These are phyloP conservation scores for Coleophoma eucalyptorum DNA, from an alignment of 2,329 filamentous ascomycete species.

Conservation along the genomic window DNA sequence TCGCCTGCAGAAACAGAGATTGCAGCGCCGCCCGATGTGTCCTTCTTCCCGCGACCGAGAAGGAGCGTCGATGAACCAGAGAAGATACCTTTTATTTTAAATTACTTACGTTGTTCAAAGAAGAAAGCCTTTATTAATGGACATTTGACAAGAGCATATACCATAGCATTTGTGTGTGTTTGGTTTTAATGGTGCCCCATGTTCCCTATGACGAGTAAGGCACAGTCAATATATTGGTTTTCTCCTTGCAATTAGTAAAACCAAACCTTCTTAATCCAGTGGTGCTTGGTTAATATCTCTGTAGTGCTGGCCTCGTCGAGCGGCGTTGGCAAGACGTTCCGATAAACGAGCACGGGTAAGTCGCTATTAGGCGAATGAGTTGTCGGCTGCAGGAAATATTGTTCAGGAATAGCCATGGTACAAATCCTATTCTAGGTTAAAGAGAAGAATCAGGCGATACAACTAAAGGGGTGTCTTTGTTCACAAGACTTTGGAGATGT, in stretches of 20 bases:
- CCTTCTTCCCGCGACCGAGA: too few relatives aligned
- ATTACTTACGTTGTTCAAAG: background rate
- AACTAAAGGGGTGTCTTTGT: too few relatives aligned
- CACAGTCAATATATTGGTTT: background rate
- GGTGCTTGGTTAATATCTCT: slow-evolving; percentile 21
- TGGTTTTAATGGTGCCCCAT: slow-evolving; percentile 24
- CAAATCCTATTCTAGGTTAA: too few relatives aligned
- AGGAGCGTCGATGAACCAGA: too few relatives aligned
- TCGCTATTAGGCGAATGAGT: slow-evolving; percentile 21
- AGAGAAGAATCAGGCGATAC: too few relatives aligned
- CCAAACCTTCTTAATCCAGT: slow-evolving; percentile 16
- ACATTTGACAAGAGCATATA: slow-evolving; percentile 5
- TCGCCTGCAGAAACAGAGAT: slow-evolving; percentile 17
- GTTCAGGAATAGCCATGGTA: slow-evolving; percentile 18
- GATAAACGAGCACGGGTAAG: slow-evolving; percentile 27
- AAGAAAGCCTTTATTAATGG: too few relatives aligned
- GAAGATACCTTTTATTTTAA: background rate
- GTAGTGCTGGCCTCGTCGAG: slow-evolving; percentile 18
- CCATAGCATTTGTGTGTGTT: slow-evolving; percentile 31
- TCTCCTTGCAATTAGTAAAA: background rate
- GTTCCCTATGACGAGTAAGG: background rate
- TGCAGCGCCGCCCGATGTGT: too few relatives aligned
- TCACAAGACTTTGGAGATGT: too few relatives aligned
- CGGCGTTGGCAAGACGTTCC: slow-evolving; percentile 24
- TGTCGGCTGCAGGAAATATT: slow-evolving; percentile 19